A percentile compares a stretch with the other conserved stretches of the same genome.
phyloP scores from a whole-genome alignment of 164 flowering plant genomes.

The Vitis amurensis region DNA sequence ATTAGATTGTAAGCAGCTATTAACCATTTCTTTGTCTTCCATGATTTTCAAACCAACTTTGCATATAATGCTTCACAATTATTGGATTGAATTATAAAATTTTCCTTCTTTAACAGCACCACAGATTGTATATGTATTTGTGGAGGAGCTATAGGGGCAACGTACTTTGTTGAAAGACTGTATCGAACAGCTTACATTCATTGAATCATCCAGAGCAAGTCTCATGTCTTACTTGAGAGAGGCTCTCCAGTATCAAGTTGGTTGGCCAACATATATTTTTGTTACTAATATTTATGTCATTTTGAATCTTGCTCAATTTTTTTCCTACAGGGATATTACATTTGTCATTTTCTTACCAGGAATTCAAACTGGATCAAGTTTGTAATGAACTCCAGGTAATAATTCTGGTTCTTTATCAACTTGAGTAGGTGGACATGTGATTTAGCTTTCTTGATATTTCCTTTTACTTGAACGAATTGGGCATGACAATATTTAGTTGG shows the following conservation, averaged over 20 bases:
- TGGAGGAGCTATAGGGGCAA: slow-evolving; percentile 73
- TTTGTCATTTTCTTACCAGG: slow-evolving; percentile 38
- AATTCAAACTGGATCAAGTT: slow-evolving; percentile 64
- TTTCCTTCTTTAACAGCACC: slow-evolving; percentile 41
- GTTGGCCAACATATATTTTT: neutral
- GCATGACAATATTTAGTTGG: too few relatives aligned
- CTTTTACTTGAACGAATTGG: too few relatives aligned
- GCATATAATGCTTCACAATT: neutral
- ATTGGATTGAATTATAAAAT: neutral
- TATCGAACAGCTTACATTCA: slow-evolving; percentile 59
- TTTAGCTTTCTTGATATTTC: neutral
- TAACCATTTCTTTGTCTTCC: too few relatives aligned
- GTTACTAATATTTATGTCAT: neutral
- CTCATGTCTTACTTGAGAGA: slow-evolving; percentile 73
- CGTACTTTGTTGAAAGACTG: slow-evolving; percentile 59
- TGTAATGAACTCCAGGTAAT: slow-evolving; percentile 69
- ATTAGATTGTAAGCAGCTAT: too few relatives aligned
- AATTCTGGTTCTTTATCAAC: neutral
- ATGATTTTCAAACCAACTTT: too few relatives aligned
- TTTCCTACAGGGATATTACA: neutral
- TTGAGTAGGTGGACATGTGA: neutral
- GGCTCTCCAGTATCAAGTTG: slow-evolving; percentile 89
- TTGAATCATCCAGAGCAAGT: slow-evolving; percentile 67
- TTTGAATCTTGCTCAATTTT: slow-evolving; percentile 1
- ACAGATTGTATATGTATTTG: slow-evolving; percentile 40